Evolutionary conservation across 2,329 filamentous ascomycete genomes (phyloP), one percentile per base, ranked within the genome.

Genomic region (Stachybotrys chartarum): DNA sequence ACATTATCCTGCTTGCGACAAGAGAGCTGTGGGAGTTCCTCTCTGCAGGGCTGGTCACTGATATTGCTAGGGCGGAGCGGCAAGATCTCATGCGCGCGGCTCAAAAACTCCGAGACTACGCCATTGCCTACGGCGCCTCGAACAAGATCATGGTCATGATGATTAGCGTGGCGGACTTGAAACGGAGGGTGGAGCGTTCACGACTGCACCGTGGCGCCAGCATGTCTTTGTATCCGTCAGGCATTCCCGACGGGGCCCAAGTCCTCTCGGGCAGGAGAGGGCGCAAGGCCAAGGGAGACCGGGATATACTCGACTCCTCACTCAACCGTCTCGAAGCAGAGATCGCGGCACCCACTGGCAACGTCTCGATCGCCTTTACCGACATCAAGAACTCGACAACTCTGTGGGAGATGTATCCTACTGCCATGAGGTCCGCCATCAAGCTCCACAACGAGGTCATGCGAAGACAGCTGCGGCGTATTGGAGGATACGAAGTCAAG

Each of bases 111-210:
- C 86, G 94, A 56, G 94, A 99, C 74, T 78, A 97, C 54, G 94
- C 94, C 47, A 96, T 99, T 68, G 91, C 93, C 1, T 97, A 97
- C 69, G 94, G 94, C 54, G 90, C 93, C 12, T 92, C 86, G 1
- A 88, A 87, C 66, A 99, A 99, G 75, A 90, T 97, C 60, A 97
- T 97, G 92, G 91, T 99, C 49, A 97, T 97, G 93, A 90, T 99
- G 78, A 86, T 99, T 54, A 93, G 92, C 55, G 88, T 99, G 44
- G 87, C 88, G 55, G 92, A 97, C 66, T 76, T 99, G 54, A 93
- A 96, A 73, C 89, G 90, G 67, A 84, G 91, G 59, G 77, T 80
- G 56, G 89, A 95, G 68, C 83, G 88, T 60, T 88, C 87, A 71
- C 86, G 73, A 75, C 74, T 82, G 58, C 80, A 88, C 70, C 82